Evolutionary conservation across 208 protist genomes (phyloP).

Genomic region (Trypanosoma lewisi): DNA sequence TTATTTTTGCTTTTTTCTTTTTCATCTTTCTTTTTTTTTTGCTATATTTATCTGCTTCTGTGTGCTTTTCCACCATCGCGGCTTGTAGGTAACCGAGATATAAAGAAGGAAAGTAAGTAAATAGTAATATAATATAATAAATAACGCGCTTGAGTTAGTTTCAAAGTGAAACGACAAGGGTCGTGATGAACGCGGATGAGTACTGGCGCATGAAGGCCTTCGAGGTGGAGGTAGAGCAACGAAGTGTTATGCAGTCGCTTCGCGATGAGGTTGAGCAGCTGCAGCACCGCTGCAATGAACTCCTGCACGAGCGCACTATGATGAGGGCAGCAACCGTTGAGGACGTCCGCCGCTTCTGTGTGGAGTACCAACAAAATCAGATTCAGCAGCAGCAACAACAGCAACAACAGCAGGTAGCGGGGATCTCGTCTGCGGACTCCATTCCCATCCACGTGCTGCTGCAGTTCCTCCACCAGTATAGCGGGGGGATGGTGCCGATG

Average conservation of each 20-base stretch:
- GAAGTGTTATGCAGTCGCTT: conserved; percentile 49
- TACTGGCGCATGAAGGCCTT: conserved; percentile 54
- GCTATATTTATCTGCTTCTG: no score
- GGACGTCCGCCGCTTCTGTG: conserved; percentile 64
- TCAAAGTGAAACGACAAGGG: conserved; percentile 11
- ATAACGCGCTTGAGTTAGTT: neutral
- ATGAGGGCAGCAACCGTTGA: conserved; percentile 59
- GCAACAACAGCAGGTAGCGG: conserved; percentile 15
- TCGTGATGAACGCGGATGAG: conserved; percentile 45
- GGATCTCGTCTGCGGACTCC: conserved; percentile 18
- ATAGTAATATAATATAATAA: conserved; percentile 14
- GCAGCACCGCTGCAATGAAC: conserved; percentile 59
- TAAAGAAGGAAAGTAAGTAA: conserved; percentile 10
- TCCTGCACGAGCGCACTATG: conserved; percentile 66
- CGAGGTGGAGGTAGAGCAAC: conserved; percentile 53
- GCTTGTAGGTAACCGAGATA: no score
- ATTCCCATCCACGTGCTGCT: conserved; percentile 54
- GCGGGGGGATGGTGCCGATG: conserved; percentile 62
- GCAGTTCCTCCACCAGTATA: conserved; percentile 77
- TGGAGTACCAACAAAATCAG: conserved; percentile 48
- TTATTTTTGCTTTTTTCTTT: no score
- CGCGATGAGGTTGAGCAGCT: conserved; percentile 67
- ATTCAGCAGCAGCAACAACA: conserved; percentile 13
- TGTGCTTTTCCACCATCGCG: no score
- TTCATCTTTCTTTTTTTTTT: no score